These are phyloP conservation scores for Saccharomycopsis sp. DNA, from an alignment of 805 yeast species.

Conservation along the genomic window DNA sequence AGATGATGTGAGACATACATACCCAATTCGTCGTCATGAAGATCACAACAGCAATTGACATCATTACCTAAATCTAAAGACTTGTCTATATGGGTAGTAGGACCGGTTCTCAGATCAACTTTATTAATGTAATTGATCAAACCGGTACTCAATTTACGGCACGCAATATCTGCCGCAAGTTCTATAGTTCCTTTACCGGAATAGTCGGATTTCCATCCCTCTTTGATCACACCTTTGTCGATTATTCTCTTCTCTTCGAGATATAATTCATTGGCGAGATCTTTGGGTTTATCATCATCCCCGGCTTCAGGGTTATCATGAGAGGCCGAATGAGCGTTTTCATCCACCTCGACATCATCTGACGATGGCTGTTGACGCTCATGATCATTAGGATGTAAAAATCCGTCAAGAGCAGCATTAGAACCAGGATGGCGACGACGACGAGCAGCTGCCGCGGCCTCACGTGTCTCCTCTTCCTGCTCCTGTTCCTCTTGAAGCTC, in stretches of 20 bases:
- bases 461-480: neutral
- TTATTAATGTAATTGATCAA: constrained; percentile 39
- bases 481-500: neutral
- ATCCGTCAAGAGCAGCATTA: neutral
- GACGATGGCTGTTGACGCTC: constrained; percentile 8
- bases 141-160: constrained; percentile 52
- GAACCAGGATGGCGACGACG: neutral
- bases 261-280: constrained; percentile 31
- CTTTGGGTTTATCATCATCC: neutral
- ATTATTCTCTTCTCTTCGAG: constrained; percentile 71
- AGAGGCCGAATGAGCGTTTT: neutral
- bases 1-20: constrained; percentile 68
- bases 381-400: constrained; percentile 18
- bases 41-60: constrained; percentile 67
- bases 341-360: neutral
- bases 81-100: constrained; percentile 24
- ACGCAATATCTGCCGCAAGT: constrained; percentile 62
- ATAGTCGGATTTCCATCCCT: constrained; percentile 96
- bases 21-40: constrained; percentile 77
- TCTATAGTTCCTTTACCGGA: constrained; percentile 73
- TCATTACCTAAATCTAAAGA: constrained; percentile 18
- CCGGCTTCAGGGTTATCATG: constrained; percentile 11
- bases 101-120: constrained; percentile 36
- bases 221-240: constrained; percentile 71
- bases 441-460: neutral